Conservation (phyloP, 257 asterid species). For the Solanum neorickii region DNA sequence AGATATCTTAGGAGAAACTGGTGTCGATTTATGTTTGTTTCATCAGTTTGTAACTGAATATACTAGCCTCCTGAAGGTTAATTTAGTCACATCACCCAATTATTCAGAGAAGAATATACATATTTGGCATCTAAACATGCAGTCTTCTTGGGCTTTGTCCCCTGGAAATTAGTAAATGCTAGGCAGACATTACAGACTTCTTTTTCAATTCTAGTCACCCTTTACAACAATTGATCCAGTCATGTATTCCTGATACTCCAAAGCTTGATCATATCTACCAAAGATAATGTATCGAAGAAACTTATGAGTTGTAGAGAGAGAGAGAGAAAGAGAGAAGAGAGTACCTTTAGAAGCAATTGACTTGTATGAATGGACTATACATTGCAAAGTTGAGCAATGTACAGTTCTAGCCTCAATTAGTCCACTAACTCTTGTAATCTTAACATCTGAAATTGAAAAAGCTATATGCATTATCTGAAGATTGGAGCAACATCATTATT, state of each 20-base stretch:
- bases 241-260: background rate
- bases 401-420: slow-evolving; percentile 56
- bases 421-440: slow-evolving; percentile 44
- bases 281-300: background rate
- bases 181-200: background rate
- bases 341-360: slow-evolving; percentile 36
- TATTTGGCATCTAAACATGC: background rate
- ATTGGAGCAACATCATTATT: background rate
- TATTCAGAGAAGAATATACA: background rate
- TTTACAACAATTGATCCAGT: background rate
- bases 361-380: slow-evolving; percentile 36
- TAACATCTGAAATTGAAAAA: slow-evolving; percentile 33
- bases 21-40: background rate
- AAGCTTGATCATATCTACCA: background rate
- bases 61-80: background rate
- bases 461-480: background rate
- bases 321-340: background rate
- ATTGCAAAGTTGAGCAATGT: slow-evolving; percentile 43
- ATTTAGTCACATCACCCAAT: background rate
- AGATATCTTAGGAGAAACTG: background rate
- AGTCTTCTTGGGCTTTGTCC: background rate
- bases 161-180: background rate
- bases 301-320: background rate
- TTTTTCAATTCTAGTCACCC: background rate
- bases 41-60: background rate